Conservation (phyloP, 2,329 filamentous ascomycete species). For the Colletotrichum lentis region DNA sequence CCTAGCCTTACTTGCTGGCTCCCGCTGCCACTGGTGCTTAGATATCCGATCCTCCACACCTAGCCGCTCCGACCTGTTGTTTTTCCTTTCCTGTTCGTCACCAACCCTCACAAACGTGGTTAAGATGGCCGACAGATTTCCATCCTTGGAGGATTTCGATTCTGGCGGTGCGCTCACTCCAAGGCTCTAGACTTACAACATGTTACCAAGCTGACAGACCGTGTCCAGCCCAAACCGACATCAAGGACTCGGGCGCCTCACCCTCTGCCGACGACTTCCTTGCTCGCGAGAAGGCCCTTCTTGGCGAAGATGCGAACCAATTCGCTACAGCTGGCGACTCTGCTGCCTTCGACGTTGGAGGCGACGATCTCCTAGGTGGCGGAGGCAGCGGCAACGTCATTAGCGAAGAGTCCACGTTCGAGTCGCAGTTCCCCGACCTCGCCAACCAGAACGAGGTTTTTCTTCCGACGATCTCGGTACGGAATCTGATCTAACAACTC, state of each 20-base stretch:
- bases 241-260: slow-evolving; percentile 64
- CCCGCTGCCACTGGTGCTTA: slow-evolving; percentile 1
- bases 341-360: slow-evolving; percentile 68
- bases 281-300: slow-evolving; percentile 84
- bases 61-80: slow-evolving; percentile 75
- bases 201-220: slow-evolving; percentile 41
- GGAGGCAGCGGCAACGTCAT: slow-evolving; percentile 59
- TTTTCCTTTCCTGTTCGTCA: slow-evolving; percentile 35
- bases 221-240: slow-evolving; percentile 70
- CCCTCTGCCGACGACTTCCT: slow-evolving; percentile 84
- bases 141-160: slow-evolving; percentile 81
- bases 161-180: slow-evolving; percentile 58
- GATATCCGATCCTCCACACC: slow-evolving; percentile 60
- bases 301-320: slow-evolving; percentile 92
- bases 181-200: neutral
- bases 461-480: slow-evolving; percentile 12
- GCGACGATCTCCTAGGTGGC: slow-evolving; percentile 78
- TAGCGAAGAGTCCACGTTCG: slow-evolving; percentile 66
- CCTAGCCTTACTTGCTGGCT: neutral
- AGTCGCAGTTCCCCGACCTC: slow-evolving; percentile 90
- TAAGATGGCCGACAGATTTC: slow-evolving; percentile 80
- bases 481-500: slow-evolving; percentile 13
- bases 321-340: slow-evolving; percentile 82
- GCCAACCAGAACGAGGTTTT: slow-evolving; percentile 71
- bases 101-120: slow-evolving; percentile 26